Percentiles rank a stretch among this genome's conserved stretches.
phyloP scores from a whole-genome alignment of 306 rosid species.

The Fragaria ananassa region DNA sequence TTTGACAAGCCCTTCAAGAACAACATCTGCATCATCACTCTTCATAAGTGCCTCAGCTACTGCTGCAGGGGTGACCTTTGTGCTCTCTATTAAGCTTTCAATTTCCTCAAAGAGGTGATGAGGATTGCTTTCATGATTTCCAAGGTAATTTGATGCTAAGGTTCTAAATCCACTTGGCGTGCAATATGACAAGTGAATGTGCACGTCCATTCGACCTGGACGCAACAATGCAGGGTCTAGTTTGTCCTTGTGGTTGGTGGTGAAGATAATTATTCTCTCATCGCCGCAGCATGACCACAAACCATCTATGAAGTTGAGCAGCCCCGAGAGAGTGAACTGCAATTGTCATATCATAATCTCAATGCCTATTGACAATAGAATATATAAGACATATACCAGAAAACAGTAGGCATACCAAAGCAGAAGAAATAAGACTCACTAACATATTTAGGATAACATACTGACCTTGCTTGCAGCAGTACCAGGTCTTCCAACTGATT shows the following conservation, averaged over 20 bases:
- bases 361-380: background rate
- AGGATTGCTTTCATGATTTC: slow-evolving; percentile 9
- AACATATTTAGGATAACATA: background rate
- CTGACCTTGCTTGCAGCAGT: background rate
- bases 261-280: slow-evolving; percentile 51
- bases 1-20: background rate
- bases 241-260: slow-evolving; percentile 53
- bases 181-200: slow-evolving; percentile 48
- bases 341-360: background rate
- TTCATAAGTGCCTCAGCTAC: slow-evolving; percentile 53
- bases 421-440: background rate
- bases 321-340: background rate
- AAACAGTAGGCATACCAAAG: background rate
- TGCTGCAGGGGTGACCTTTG: slow-evolving; percentile 48
- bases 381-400: background rate
- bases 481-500: background rate
- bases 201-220: slow-evolving; percentile 58
- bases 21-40: background rate
- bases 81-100: slow-evolving; percentile 18
- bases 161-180: slow-evolving; percentile 29
- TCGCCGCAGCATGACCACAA: slow-evolving; percentile 65
- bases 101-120: slow-evolving; percentile 28
- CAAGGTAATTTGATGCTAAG: slow-evolving; percentile 43
- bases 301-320: slow-evolving; percentile 47
- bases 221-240: slow-evolving; percentile 52